These are phyloP conservation scores for Conticribra weissflogii DNA, from an alignment of 108 stramenopile species.

Conservation along the genomic window DNA sequence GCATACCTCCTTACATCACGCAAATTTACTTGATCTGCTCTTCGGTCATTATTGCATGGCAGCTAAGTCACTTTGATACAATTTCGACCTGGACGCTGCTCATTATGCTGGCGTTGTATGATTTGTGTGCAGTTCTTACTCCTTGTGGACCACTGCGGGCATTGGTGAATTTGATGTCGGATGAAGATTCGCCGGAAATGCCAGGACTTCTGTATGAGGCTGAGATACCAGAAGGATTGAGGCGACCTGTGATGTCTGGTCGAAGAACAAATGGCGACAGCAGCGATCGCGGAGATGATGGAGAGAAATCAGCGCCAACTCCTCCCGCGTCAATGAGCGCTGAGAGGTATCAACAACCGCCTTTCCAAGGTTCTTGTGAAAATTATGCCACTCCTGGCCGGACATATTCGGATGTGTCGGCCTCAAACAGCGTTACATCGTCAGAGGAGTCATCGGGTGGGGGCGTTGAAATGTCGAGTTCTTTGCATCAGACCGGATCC, in stretches of 20 bases:
- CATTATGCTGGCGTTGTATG: slow-evolving; percentile 94
- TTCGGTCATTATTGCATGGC: slow-evolving; percentile 96
- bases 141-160: slow-evolving; percentile 93
- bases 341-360: slow-evolving; percentile 36
- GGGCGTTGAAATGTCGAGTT: slow-evolving; percentile 40
- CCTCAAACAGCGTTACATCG: too few species aligned
- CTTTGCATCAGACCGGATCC: too few species aligned
- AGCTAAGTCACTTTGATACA: slow-evolving; percentile 90
- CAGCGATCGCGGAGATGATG: slow-evolving; percentile 11
- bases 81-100: slow-evolving; percentile 95
- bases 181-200: slow-evolving; percentile 92
- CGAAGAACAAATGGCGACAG: slow-evolving; percentile 14
- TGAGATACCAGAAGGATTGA: slow-evolving; percentile 79
- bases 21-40: slow-evolving; percentile 92
- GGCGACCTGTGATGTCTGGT: slow-evolving; percentile 54
- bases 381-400: slow-evolving; percentile 2
- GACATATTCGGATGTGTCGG: neutral
- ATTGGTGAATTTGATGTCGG: slow-evolving; percentile 89
- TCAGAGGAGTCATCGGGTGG: neutral
- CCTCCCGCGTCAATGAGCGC: slow-evolving; percentile 32
- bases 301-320: slow-evolving; percentile 8
- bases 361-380: slow-evolving; percentile 5
- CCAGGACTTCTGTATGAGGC: slow-evolving; percentile 98
- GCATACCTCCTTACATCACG: slow-evolving; percentile 85
- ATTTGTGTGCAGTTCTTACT: slow-evolving; percentile 96